These are phyloP conservation scores for Rosa hybrid DNA, from an alignment of 331 rosid species.

Conservation along the genomic window DNA sequence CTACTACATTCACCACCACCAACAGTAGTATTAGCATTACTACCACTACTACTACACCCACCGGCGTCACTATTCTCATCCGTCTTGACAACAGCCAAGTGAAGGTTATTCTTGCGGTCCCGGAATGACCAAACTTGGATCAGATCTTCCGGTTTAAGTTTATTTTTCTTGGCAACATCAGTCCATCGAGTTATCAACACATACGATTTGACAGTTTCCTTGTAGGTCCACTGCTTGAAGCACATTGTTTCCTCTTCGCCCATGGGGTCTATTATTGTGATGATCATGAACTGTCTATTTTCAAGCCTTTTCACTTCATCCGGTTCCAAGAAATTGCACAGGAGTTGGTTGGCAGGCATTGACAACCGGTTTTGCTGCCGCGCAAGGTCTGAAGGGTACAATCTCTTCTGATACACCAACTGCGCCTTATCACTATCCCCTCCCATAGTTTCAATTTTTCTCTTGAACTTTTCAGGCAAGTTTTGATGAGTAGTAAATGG, in stretches of 20 bases:
- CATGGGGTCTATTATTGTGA: not conserved
- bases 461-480: not conserved
- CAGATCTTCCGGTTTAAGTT: not conserved
- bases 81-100: slow-evolving; percentile 3
- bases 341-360: not conserved
- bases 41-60: not conserved
- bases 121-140: slow-evolving; percentile 6
- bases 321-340: not conserved
- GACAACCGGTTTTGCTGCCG: not conserved
- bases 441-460: not conserved
- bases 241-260: not conserved
- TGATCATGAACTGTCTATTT: not conserved
- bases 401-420: not conserved
- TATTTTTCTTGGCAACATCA: not conserved
- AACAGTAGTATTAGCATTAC: not conserved
- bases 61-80: not conserved
- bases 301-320: not conserved
- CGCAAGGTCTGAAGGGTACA: not conserved
- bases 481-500: not conserved
- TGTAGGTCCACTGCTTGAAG: not conserved
- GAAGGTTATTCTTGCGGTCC: not conserved
- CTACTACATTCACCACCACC: not conserved
- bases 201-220: not conserved
- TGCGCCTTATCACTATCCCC: not conserved
- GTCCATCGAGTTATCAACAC: not conserved